Base-by-base conservation (phyloP, 257 asterid species). In the Capsicum pubescens region DNA sequence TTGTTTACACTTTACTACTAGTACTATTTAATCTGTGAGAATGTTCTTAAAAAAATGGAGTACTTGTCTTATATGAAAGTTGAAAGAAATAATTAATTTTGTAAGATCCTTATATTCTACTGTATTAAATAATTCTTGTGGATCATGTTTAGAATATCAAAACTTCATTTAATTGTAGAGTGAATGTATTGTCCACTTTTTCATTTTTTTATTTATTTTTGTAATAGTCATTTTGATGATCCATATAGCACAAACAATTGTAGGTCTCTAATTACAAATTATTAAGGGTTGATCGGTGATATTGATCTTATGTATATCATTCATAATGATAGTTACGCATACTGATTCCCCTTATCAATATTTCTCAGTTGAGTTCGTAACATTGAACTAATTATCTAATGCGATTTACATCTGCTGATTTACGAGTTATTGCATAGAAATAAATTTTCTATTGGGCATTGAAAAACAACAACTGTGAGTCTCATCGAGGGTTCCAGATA, bases 101-200 rank as follows among this genome's bases (percentile, higher is more conserved):
- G 13, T 48, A 7, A 12, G 8, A 70, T 42, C 16, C 4, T 70
- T 39, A 70, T 16, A 70, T 70, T 70, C 55, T 17, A 70, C 8
- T 2, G 76, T 42, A 70, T 42, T 74, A 74, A 46, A 74, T 74
- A 50, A 74, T 74, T 74, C 42, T 50, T 21, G 60, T 68, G 21
- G 5, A 66, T 17, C 21, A 16, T 64, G 16, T 32, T 66, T 35
- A 32, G 10, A 13, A 67, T 39, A 35, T 46, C 80, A 74, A 52
- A 35, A 6, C 80, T 46, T 2, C 80, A n/a, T 46, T 71, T 11
- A 72, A 19, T 72, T 72, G 59, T 72, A 36, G 0, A 68, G 77
- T 36, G 46, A 15, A 56, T 15, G 61, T 5, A 5, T 21, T 63
- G 69, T 63, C 42, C 36, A 19, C 6, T 19, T 19, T 60, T 60